A percentile compares a stretch with the other conserved stretches of the same genome.
phyloP scores from a whole-genome alignment of 2,329 filamentous ascomycete species.

The Ceratocystis cubensis region DNA sequence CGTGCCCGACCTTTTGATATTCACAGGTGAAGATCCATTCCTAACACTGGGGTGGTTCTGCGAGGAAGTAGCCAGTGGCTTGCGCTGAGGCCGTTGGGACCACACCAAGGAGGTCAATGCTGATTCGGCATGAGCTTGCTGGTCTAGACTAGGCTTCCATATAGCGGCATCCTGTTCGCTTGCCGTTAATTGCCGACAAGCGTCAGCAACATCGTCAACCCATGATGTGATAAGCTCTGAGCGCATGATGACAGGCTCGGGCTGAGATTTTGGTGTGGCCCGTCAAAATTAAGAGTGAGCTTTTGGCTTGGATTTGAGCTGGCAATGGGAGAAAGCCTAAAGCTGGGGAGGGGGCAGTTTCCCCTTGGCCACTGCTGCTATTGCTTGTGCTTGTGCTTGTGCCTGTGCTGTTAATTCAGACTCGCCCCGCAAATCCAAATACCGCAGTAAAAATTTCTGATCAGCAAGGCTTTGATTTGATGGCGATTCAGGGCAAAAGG shows the following conservation, averaged over 20 bases:
- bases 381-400: neutral
- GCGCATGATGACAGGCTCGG: constrained; percentile 14
- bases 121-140: constrained; percentile 12
- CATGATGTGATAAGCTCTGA: constrained; percentile 18
- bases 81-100: constrained; percentile 17
- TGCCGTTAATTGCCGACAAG: constrained; percentile 12
- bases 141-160: constrained; percentile 17
- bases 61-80: neutral
- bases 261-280: neutral
- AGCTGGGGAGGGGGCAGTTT: neutral
- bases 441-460: neutral
- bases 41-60: neutral
- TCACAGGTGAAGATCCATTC: constrained; percentile 13
- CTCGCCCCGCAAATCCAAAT: neutral
- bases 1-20: neutral
- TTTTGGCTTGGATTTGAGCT: neutral
- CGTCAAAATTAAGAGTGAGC: neutral
- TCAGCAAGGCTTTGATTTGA: neutral
- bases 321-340: neutral
- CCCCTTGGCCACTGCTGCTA: too few relatives aligned
- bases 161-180: constrained; percentile 17
- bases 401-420: neutral
- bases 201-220: constrained; percentile 17
- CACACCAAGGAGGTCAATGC: constrained; percentile 16
- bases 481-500: neutral